Evolutionary conservation across 306 rosid genomes (phyloP).

Genomic region (Begonia masoniana): DNA sequence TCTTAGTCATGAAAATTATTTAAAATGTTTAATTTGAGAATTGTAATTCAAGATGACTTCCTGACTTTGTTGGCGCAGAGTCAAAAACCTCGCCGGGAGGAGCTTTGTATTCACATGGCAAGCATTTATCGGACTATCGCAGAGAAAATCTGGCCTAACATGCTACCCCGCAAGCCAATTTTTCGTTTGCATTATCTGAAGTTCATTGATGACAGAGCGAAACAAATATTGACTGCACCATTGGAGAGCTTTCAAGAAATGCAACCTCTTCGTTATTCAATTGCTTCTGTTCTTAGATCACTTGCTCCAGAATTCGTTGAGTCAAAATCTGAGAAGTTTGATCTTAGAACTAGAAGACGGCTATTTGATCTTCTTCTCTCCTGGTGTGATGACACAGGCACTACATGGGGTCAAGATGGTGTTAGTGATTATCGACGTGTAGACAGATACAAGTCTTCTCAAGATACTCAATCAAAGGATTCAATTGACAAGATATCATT

Average conservation of each 20-base stretch:
- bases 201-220: constrained; percentile 79
- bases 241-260: constrained; percentile 83
- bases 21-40: too few relatives aligned
- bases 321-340: constrained; percentile 89
- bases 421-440: constrained; percentile 93
- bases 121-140: constrained; percentile 89
- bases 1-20: too few relatives aligned
- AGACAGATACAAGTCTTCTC: constrained; percentile 96
- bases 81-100: constrained; percentile 94
- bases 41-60: neutral
- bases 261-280: constrained; percentile 95
- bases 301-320: constrained; percentile 97
- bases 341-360: constrained; percentile 80
- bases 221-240: constrained; percentile 47
- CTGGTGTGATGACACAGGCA: constrained; percentile 83
- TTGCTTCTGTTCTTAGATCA: constrained; percentile 90
- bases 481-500: constrained; percentile 90
- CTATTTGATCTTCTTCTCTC: constrained; percentile 92
- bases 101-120: constrained; percentile 85
- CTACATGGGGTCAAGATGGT: constrained; percentile 75
- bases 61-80: constrained; percentile 36
- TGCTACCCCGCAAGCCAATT: constrained; percentile 68
- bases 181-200: constrained; percentile 83
- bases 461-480: constrained; percentile 90
- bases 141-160: constrained; percentile 96